Evolutionary conservation across 306 rosid species (phyloP).

Genomic region (Cercis canadensis): DNA sequence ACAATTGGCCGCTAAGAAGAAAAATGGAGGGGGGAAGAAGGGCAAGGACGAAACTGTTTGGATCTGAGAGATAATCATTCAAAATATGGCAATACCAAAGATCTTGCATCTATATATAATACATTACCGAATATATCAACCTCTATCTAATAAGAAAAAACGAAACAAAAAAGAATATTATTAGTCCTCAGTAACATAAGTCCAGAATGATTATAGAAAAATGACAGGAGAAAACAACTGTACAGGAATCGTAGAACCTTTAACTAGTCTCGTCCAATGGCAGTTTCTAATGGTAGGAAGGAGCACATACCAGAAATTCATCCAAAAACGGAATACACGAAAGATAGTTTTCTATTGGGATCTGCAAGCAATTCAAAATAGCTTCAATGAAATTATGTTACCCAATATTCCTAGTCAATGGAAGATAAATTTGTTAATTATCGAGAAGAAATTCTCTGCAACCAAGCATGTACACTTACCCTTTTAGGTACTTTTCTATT

Average conservation of each 20-base stretch:
- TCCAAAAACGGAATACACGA: neutral
- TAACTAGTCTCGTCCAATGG: neutral
- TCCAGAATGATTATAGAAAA: neutral
- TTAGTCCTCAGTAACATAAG: neutral
- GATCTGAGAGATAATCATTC: neutral
- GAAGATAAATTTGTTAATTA: constrained; percentile 7
- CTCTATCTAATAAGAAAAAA: neutral
- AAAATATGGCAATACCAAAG: neutral
- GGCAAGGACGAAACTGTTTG: no score
- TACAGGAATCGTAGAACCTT: neutral
- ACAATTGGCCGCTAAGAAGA: no score
- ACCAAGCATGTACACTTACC: constrained; percentile 34
- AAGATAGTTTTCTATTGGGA: constrained; percentile 3
- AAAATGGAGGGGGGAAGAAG: no score
- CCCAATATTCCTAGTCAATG: neutral
- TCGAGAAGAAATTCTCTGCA: neutral
- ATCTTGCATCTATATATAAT: neutral
- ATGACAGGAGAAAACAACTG: constrained; percentile 14
- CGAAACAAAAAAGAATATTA: neutral
- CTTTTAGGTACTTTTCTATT: constrained; percentile 4
- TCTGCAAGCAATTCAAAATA: constrained; percentile 7
- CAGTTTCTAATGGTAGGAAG: constrained; percentile 15
- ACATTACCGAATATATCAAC: constrained; percentile 1
- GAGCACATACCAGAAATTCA: constrained; percentile 1
- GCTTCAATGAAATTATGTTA: neutral